phyloP scores from a whole-genome alignment of 2,329 filamentous ascomycete genomes.

The Penicillium sp. region DNA sequence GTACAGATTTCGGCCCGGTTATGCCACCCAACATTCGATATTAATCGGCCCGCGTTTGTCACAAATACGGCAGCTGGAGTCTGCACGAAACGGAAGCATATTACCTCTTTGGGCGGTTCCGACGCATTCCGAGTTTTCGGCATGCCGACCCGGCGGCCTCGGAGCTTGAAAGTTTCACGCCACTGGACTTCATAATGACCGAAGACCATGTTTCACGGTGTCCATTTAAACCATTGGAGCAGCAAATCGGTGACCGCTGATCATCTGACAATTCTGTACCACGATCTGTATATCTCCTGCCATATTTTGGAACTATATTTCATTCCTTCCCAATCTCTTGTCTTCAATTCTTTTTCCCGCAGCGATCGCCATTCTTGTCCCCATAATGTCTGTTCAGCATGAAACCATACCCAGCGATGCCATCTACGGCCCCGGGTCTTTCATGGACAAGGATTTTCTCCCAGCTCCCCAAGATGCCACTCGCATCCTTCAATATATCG shows the following conservation, averaged over 20 bases:
- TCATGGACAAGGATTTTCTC: conserved; percentile 4
- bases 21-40: neutral
- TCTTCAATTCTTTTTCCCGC: too few species aligned
- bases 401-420: neutral
- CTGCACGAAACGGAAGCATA: neutral
- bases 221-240: neutral
- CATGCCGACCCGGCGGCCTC: neutral
- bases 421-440: conserved; percentile 11
- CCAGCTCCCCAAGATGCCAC: conserved; percentile 28
- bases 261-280: neutral
- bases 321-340: neutral
- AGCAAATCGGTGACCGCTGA: neutral
- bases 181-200: neutral
- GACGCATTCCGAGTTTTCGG: conserved; percentile 1
- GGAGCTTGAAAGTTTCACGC: neutral
- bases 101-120: conserved; percentile 1
- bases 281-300: neutral
- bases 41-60: neutral
- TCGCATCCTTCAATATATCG: conserved; percentile 38
- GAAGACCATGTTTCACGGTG: neutral
- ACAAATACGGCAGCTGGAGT: neutral
- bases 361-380: neutral
- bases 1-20: neutral
- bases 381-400: neutral
- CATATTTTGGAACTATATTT: neutral